Evolutionary conservation across 441 rosid species (phyloP).

Genomic region (Populus hybrid): DNA sequence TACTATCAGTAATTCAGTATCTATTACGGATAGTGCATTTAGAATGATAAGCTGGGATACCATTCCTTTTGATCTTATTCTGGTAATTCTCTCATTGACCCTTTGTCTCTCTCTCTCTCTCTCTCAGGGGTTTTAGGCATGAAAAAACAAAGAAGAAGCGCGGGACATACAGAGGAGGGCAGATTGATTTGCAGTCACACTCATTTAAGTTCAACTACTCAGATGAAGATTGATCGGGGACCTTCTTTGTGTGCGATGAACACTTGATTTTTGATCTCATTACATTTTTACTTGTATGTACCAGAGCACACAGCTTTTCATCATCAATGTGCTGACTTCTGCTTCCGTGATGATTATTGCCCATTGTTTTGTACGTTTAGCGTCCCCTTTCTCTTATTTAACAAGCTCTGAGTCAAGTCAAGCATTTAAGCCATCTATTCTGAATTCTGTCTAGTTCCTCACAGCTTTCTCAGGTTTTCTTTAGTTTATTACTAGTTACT

Average conservation of each 20-base stretch:
- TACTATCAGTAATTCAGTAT: no score
- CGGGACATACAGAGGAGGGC: conserved; percentile 91
- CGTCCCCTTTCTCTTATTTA: no score
- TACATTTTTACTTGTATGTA: background rate
- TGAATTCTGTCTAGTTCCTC: background rate
- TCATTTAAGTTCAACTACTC: conserved; percentile 83
- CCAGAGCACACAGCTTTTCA: background rate
- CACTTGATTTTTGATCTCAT: background rate
- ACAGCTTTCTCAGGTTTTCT: background rate
- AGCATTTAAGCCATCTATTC: no score
- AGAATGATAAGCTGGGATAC: background rate
- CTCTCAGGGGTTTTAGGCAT: conserved; percentile 76
- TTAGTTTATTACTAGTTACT: no score
- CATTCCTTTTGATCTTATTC: background rate
- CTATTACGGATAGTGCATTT: background rate
- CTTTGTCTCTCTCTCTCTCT: background rate
- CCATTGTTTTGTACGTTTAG: background rate
- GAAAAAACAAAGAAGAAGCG: conserved; percentile 99
- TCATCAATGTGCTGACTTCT: no score
- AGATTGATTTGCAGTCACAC: conserved; percentile 75
- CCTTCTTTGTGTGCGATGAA: background rate
- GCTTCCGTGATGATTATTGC: background rate
- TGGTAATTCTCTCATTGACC: background rate
- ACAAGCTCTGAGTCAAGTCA: no score
- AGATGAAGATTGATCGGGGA: conserved; percentile 54